Evolutionary conservation across 768 basidiomycete genomes (phyloP).

Genomic region (Boletellus emodensis): DNA sequence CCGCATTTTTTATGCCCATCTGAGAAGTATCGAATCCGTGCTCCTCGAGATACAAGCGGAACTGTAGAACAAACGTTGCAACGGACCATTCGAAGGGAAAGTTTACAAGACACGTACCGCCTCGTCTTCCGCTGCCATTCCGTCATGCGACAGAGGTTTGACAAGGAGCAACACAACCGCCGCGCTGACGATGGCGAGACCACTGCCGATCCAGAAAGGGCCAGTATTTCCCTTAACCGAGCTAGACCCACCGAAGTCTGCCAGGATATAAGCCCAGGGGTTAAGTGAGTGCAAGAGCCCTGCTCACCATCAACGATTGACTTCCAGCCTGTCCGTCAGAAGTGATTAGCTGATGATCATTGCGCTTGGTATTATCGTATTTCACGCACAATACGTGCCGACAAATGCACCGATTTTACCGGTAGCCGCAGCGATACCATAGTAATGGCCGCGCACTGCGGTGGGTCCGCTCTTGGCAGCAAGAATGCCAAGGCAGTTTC

Average conservation of each 20-base stretch:
- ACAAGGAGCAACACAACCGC: conserved; percentile 69
- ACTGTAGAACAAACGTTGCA: conserved; percentile 37
- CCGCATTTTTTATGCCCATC: conserved; percentile 53
- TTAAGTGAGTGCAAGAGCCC: background rate
- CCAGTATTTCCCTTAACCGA: conserved; percentile 67
- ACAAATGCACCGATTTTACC: conserved; percentile 84
- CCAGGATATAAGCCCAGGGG: background rate
- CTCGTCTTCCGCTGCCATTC: conserved; percentile 74
- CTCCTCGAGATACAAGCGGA: conserved; percentile 76
- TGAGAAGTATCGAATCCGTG: conserved; percentile 74
- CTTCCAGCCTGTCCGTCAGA: conserved; percentile 48
- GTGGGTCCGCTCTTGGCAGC: conserved; percentile 86
- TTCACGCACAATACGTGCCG: conserved; percentile 69
- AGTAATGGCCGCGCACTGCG: conserved; percentile 80
- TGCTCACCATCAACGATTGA: conserved; percentile 56
- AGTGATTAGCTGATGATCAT: conserved; percentile 3
- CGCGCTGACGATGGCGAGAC: conserved; percentile 79
- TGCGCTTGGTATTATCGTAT: background rate
- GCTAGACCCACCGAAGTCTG: conserved; percentile 57
- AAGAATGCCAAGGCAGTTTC: conserved; percentile 81
- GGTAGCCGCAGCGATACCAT: conserved; percentile 80
- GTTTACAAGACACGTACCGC: conserved; percentile 38
- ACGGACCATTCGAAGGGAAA: background rate
- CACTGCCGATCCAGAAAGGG: conserved; percentile 86
- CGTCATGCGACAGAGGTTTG: conserved; percentile 67